Evolutionary conservation across 306 rosid genomes (phyloP), one percentile per base, ranked within the genome.

Genomic region (Trifolium subterraneum): DNA sequence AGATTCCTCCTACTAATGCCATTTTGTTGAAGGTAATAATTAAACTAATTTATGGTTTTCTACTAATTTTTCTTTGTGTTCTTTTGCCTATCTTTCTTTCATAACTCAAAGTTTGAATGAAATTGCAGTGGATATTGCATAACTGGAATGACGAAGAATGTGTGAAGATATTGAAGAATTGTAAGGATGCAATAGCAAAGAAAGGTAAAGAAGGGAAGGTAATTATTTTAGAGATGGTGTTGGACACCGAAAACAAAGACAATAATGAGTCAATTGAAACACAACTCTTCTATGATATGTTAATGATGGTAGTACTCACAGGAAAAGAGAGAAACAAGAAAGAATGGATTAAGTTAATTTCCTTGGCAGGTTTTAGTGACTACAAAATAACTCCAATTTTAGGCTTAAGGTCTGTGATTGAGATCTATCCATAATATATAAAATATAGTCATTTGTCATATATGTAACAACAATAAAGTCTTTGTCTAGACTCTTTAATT

Each of bases 151-250:
- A 52, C 6, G 13, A 19, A 5, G 14, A 52, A 52, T 52, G 59
- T 52, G 59, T 52, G 12, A 52, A 16, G 25, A 52, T 52, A 8
- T 52, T 52, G 4, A 52, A 52, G 29, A 52, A 52, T 2, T 52
- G 29, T 10, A 52, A 52, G 59, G 59, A 52, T 8, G 12, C 59
- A 19, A 8, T 52, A 9, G 25, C 4, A 8, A 52, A 52, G 13
- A 52, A 52, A 52, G 59, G 59, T 19, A 25, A 65, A 50, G 22
- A 41, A 68, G 74, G 80, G 9, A 76, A 56, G 10, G 80, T 76
- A 38, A 68, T 76, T 7, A 19, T 76, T 60, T 42, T 76, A 27
- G 80, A 76, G 3, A 67, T 67, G 50, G 80, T 67, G 5, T 3
- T 67, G 10, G 68, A 55, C 5, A 35, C 20, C 29, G 56, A 67